Evolutionary conservation across 139 green algal genomes (phyloP).

Genomic region (Coelastrella sp.): DNA sequence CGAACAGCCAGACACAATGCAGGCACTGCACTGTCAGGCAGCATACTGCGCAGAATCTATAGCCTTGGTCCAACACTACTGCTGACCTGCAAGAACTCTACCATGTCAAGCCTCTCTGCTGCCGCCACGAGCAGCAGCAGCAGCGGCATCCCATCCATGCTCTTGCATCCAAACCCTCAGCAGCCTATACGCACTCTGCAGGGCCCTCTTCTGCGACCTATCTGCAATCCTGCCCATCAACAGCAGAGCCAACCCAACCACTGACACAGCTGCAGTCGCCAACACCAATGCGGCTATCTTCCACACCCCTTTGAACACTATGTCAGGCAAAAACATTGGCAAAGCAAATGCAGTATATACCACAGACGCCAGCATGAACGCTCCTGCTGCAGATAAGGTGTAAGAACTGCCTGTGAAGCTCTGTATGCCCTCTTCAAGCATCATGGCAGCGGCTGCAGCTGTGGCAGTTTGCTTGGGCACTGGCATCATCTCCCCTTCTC

Average conservation of each 20-base stretch:
- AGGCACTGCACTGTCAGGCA: too few relatives aligned
- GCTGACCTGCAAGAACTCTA: too few relatives aligned
- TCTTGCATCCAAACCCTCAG: conserved; percentile 42
- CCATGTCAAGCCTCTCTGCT: too few relatives aligned
- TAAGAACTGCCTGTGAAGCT: background rate
- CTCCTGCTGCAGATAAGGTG: background rate
- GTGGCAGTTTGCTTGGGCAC: conserved; percentile 2
- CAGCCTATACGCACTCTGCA: conserved; percentile 34
- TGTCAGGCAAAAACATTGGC: conserved; percentile 19
- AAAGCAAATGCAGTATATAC: conserved; percentile 40
- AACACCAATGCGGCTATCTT: background rate
- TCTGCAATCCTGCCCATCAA: conserved; percentile 28
- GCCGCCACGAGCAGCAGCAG: background rate
- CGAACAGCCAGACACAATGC: too few relatives aligned
- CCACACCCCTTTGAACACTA: background rate
- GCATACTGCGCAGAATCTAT: too few relatives aligned
- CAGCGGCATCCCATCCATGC: background rate
- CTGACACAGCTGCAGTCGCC: background rate
- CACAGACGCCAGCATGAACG: conserved; percentile 1
- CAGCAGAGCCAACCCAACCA: background rate
- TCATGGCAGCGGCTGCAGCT: background rate
- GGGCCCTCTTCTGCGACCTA: conserved; percentile 20
- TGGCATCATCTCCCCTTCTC: conserved; percentile 1
- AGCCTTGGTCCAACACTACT: too few relatives aligned
- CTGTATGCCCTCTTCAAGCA: conserved; percentile 27